Conservation (phyloP, 2,329 filamentous ascomycete species). For the Tolypocladium capitatum region DNA sequence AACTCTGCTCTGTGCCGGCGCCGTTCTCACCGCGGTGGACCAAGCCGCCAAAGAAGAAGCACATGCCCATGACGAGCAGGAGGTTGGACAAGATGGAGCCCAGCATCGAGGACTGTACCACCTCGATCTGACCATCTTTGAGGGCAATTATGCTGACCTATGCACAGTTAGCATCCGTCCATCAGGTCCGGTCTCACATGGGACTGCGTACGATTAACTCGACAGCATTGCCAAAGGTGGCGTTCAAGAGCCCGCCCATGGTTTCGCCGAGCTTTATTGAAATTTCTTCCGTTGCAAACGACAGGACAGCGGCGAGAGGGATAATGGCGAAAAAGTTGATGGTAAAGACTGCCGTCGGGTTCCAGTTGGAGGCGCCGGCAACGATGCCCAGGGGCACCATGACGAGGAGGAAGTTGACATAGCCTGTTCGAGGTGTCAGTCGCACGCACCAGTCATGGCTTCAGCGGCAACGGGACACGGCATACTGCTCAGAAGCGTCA, state of each 20-base stretch:
- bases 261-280: conserved; percentile 60
- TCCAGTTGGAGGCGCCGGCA: conserved; percentile 49
- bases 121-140: conserved; percentile 71
- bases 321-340: conserved; percentile 76
- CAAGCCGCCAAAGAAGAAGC: conserved; percentile 63
- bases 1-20: conserved; percentile 51
- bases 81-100: conserved; percentile 93
- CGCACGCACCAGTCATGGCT: neutral
- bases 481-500: conserved; percentile 46
- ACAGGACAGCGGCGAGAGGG: conserved; percentile 59
- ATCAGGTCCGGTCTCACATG: neutral
- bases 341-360: conserved; percentile 54
- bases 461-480: conserved; percentile 6
- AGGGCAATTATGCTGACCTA: conserved; percentile 89
- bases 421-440: conserved; percentile 23
- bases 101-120: conserved; percentile 97
- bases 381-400: conserved; percentile 62
- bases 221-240: conserved; percentile 69
- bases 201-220: conserved; percentile 53
- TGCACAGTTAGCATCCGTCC: conserved; percentile 1
- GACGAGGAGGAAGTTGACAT: conserved; percentile 58
- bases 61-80: conserved; percentile 72
- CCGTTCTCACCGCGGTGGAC: conserved; percentile 44
- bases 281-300: conserved; percentile 68
- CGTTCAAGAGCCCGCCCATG: conserved; percentile 60